Evolutionary conservation across 306 rosid species (phyloP).

Genomic region (Sicyos baderoa): DNA sequence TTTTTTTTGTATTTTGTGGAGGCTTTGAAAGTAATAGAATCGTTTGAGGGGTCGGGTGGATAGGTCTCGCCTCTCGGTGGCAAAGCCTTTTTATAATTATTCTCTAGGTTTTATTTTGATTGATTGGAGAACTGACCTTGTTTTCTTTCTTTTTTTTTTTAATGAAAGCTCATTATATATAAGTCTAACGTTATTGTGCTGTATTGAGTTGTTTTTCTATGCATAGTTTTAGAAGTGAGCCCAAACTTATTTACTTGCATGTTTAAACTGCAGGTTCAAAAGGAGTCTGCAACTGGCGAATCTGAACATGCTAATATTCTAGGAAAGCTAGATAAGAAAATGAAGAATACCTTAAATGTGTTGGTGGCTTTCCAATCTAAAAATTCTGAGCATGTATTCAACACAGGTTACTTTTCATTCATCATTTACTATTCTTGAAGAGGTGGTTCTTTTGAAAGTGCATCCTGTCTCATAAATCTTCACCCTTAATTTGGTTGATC

Average conservation of each 20-base stretch:
- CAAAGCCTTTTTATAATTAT: no score
- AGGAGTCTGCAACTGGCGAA: conserved; percentile 39
- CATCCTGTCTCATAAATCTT: not conserved
- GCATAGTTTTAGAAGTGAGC: not conserved
- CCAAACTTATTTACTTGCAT: conserved; percentile 17
- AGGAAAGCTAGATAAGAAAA: conserved; percentile 47
- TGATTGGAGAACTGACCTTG: no score
- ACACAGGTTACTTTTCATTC: conserved; percentile 47
- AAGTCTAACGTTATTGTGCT: not conserved
- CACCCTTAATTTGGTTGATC: conserved; percentile 9
- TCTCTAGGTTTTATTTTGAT: no score
- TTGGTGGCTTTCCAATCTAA: conserved; percentile 70
- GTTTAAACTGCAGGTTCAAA: conserved; percentile 52
- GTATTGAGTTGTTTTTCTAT: not conserved
- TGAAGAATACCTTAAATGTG: conserved; percentile 35
- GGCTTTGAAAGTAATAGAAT: no score
- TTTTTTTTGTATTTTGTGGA: no score
- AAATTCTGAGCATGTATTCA: conserved; percentile 79
- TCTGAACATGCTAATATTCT: conserved; percentile 37
- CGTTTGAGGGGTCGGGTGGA: no score
- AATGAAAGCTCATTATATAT: no score
- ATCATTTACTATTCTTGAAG: not conserved
- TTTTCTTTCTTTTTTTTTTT: no score
- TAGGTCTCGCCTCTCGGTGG: no score
- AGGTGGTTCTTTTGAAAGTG: not conserved